Base-by-base conservation (phyloP, 2,329 filamentous ascomycete species). In the Cladophialophora yegresii region DNA sequence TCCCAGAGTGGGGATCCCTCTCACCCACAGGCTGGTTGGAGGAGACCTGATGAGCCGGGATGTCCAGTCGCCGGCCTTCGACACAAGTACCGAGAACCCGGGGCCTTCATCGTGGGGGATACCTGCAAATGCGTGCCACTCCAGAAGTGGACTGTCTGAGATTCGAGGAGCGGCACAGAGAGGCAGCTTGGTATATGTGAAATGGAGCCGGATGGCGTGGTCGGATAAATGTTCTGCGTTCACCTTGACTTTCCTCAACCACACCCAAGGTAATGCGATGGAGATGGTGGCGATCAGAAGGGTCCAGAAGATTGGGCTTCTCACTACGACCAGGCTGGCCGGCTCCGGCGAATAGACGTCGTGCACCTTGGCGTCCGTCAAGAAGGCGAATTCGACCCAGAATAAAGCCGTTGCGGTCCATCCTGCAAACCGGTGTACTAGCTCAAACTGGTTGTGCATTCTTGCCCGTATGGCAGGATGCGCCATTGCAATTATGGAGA, bases 41-140 rank as follows among this genome's bases (percentile, higher is more conserved):
- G 85, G 85, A 54, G 82, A 80, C 54, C 81, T 77, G 75, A 92
- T 91, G 62, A 85, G 83, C 33, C 81, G 78, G 26, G 79, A 78
- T 0, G 89, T 92, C 89, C 89, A 92, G 77, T 92, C 89, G 23
- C 89, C 89, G 3, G 88, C 89, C 68, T 87, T 88, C 60, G 88
- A 90, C 30, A 92, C 82, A 32, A 92, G 78, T 32, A 89, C 79
- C 0, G 87, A 90, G 77, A 88, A 91, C 13, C 85, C 87, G 59
- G 78, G 78, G 43, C 80, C 77, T 63, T 80, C 73, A 2, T 84
- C 81, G 64, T 85, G 82, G 0, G 89, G 86, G 65, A 92, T 89
- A 1, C 87, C 88, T 50, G 89, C 90, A 72, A 93, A 93, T 0
- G 87, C 85, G 77, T 93, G 90, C 82, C 88, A 91, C 75, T 93